Base-by-base conservation (phyloP, 371 early-diverging fungal genomes). In the Coemansia sp. region DNA sequence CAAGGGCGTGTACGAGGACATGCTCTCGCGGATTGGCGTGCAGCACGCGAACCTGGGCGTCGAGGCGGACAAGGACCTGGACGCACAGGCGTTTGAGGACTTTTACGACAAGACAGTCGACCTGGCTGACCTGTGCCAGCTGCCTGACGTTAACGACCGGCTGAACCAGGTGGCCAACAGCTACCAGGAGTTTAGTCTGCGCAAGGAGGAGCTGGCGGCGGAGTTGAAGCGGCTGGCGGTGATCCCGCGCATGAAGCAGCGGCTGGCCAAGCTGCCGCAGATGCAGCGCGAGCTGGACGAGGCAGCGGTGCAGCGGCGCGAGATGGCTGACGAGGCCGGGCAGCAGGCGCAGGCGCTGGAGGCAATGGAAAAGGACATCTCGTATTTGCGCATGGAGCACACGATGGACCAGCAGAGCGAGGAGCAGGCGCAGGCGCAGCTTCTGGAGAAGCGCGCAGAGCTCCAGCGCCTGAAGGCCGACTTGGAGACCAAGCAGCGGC, bases 71-170 rank as follows among this genome's bases (percentile, higher is more conserved):
- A 65, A 65, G 42, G 71, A 70, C 42, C 53, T 70, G 56, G 79
- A 78, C 42, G 41, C 68, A 26, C 70, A 63, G 56, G 78, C 77
- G 14, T 77, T 78, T 14, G 78, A 78, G n/a, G 71, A 77, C 53
- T 78, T 78, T 31, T 78, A 78, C 63, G 73, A 78, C 57, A 78
- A 70, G 38, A 77, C 78, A 0, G 78, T 78, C 0, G 78, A 78
- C 16, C 59, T 78, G 39, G 78, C 78, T 0, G 78, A 78, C 62
- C 54, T 78, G 14, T 78, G 78, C 39, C 78, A 68, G 45, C 61
- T 78, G n/a, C 62, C 70, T 5, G 78, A 68, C 34, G 78, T 78
- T 55, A 78, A 77, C 48, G 79, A 78, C 56, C 45, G 78, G 35
- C 57, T 78, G 34, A 78, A 78, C 62, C 71, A 78, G 34, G 50